Evolutionary conservation across 495 filamentous ascomycete genomes (phyloP).

Genomic region (Penicillium angulare): DNA sequence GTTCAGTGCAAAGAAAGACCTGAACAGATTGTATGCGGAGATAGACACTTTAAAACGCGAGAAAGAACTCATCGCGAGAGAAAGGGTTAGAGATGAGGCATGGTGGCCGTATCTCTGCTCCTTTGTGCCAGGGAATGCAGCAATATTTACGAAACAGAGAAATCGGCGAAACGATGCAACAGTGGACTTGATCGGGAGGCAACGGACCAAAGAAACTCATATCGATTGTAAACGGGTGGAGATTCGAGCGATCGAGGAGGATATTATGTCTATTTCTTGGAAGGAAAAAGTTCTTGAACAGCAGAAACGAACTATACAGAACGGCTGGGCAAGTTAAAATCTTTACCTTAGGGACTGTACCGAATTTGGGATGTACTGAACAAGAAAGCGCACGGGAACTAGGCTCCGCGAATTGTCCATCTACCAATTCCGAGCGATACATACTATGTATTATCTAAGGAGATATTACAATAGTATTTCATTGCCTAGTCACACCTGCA

Average conservation of each 20-base stretch:
- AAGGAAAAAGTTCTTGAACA: no score
- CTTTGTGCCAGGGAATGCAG: slow-evolving; percentile 1
- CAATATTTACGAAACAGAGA: slow-evolving; percentile 2
- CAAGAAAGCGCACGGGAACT: no score
- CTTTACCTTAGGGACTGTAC: no score
- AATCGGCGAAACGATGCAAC: background rate
- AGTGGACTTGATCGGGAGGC: background rate
- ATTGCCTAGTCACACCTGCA: no score
- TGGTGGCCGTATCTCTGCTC: slow-evolving; percentile 8
- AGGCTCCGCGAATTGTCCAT: no score
- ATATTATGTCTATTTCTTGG: background rate
- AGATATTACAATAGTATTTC: no score
- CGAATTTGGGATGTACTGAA: no score
- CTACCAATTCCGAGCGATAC: no score
- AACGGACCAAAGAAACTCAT: slow-evolving; percentile 2
- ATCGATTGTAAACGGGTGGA: background rate
- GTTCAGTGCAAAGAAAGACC: background rate
- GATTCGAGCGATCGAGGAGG: background rate
- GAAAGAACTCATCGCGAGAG: background rate
- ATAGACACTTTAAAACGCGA: slow-evolving; percentile 2
- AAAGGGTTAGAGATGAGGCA: background rate
- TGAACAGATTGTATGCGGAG: slow-evolving; percentile 6
- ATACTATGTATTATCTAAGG: no score
- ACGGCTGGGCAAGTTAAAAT: no score
- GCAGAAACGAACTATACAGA: no score